Percentiles rank a stretch among this genome's conserved stretches.
Evolutionary conservation across 2,329 filamentous ascomycete species (phyloP).

Genomic region (Colletotrichum somersetense): DNA sequence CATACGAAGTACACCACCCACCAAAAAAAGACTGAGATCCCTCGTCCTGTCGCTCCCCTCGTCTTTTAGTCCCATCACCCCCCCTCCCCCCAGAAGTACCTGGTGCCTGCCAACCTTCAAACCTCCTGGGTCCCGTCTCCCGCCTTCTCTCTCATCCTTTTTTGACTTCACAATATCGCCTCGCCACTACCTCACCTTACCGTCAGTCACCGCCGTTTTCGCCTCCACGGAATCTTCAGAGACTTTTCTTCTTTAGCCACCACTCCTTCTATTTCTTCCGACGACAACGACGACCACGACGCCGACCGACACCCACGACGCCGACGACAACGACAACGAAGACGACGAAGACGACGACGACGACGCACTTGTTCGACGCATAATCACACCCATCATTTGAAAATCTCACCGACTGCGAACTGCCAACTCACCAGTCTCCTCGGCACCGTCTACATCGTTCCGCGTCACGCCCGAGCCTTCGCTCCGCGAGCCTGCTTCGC

Average conservation of each 20-base stretch:
- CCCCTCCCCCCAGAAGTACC: slow-evolving; percentile 33
- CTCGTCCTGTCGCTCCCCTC: slow-evolving; percentile 35
- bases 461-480: slow-evolving; percentile 8
- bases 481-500: background rate
- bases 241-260: slow-evolving; percentile 1
- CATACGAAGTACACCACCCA: background rate
- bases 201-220: background rate
- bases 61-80: slow-evolving; percentile 30
- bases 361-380: slow-evolving; percentile 4
- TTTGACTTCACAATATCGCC: slow-evolving; percentile 35
- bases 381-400: background rate
- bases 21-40: slow-evolving; percentile 34
- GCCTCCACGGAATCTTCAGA: background rate
- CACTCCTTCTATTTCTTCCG: background rate
- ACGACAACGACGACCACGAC: background rate
- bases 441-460: background rate
- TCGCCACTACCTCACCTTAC: slow-evolving; percentile 19
- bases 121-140: slow-evolving; percentile 15
- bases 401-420: slow-evolving; percentile 7
- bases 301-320: too few species aligned
- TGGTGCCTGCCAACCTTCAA: slow-evolving; percentile 27
- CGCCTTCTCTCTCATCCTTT: slow-evolving; percentile 7
- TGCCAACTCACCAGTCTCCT: slow-evolving; percentile 9
- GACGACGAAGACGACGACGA: too few species aligned
- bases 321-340: background rate